phyloP scores from a whole-genome alignment of 441 rosid genomes.

The Macaranga tanarius region DNA sequence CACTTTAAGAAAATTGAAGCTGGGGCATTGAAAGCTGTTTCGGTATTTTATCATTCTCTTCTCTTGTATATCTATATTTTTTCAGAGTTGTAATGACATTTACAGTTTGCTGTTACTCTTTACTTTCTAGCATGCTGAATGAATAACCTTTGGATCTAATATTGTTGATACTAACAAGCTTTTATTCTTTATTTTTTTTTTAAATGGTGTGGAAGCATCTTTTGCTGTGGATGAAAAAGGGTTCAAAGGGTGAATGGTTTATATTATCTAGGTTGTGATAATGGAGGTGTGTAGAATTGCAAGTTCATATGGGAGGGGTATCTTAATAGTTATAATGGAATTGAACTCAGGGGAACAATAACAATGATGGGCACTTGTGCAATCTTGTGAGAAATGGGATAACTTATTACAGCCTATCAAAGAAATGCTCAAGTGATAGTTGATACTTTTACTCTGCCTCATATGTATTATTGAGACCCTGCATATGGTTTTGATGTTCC shows the following conservation, averaged over 20 bases:
- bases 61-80: not conserved
- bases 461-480: not conserved
- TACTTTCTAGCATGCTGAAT: not conserved
- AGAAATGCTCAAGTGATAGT: not conserved
- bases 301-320: not conserved
- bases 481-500: not conserved
- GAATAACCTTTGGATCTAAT: not conserved
- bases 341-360: not conserved
- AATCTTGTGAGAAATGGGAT: not conserved
- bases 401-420: not conserved
- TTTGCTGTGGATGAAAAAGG: not conserved
- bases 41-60: conserved; percentile 47
- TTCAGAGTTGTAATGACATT: not conserved
- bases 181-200: not conserved
- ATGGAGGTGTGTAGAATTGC: not conserved
- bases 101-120: not conserved
- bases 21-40: conserved; percentile 68
- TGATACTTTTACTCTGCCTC: not conserved
- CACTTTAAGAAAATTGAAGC: conserved; percentile 73
- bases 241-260: conserved; percentile 3
- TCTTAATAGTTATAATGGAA: not conserved
- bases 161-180: not conserved
- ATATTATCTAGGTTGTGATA: not conserved
- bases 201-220: not conserved
- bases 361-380: not conserved